Evolutionary conservation across 345 rosid species (phyloP).

Genomic region (Camelina neglecta): DNA sequence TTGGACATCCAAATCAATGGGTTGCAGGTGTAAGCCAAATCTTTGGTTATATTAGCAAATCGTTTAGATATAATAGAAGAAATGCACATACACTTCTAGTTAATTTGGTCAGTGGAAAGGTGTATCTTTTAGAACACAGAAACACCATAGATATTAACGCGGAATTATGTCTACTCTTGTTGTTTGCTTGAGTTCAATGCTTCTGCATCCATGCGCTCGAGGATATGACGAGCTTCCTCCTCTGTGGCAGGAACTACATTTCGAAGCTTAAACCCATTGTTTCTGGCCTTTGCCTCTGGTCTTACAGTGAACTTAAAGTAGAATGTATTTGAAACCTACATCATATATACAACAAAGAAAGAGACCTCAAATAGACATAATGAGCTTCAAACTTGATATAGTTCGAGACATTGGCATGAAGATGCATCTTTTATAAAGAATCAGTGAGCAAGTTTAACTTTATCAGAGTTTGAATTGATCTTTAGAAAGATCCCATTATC

Average conservation of each 20-base stretch:
- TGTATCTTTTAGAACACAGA: background rate
- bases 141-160: background rate
- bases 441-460: background rate
- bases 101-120: slow-evolving; percentile 3
- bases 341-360: slow-evolving; percentile 32
- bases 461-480: background rate
- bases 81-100: slow-evolving; percentile 9
- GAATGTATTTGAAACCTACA: slow-evolving; percentile 80
- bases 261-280: slow-evolving; percentile 58
- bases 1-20: slow-evolving; percentile 5
- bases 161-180: slow-evolving; percentile 1
- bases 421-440: background rate
- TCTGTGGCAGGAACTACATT: slow-evolving; percentile 87
- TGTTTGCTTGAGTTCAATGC: slow-evolving; percentile 42
- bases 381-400: background rate
- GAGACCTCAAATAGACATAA: background rate
- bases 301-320: slow-evolving; percentile 80
- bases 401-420: background rate
- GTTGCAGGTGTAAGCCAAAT: slow-evolving; percentile 18
- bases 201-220: slow-evolving; percentile 76
- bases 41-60: slow-evolving; percentile 21
- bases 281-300: slow-evolving; percentile 65
- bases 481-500: background rate
- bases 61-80: slow-evolving; percentile 26
- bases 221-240: slow-evolving; percentile 77